Evolutionary conservation across 1,139 yeast genomes (phyloP), one percentile per base, ranked within the genome.

Genomic region (Suhomyces atakaporum): DNA sequence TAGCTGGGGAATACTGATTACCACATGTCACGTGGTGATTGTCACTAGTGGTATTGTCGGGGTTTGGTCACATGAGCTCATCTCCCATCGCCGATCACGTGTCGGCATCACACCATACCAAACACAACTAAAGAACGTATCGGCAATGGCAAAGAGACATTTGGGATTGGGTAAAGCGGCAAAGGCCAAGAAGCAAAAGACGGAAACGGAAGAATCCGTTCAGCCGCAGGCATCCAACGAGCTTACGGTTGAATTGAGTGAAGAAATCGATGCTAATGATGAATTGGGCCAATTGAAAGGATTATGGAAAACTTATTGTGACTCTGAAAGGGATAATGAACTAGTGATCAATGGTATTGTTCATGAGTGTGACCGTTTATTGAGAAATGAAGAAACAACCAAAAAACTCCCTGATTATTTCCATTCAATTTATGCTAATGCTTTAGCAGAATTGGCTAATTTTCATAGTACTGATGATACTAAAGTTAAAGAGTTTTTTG

Each of bases 321-420:
- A 68, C 29, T 71, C 83, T 3, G 79, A 76, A 12, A 75, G 75
- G 46, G 81, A 78, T 34, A 77, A 75, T 46, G 88, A 75, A 56
- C 64, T 74, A 44, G 76, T 88, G 26, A 64, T 89, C 35, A 85
- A 89, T 51, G 97, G 97, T 19, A 75, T 92, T 4, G 77, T 92
- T 14, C 96, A 92, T 53, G 97, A 92, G 58, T 85, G 96, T 62
- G 97, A 90, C 53, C 66, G 95, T 31, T 58, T 88, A 27, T 68
- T 88, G 47, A 72, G 96, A 50, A 69, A 72, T 38, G 33, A 30
- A 16, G 25, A 33, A 27, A 61, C 60, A 16, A 56, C 57, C 8
- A 41, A 43, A 18, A 32, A 44, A 14, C 56, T 85, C 14, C 77
- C 82, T 11, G 80, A 79, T 13, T 69, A 68, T 31, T 87, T 88